Evolutionary conservation across 306 rosid species (phyloP).

Genomic region (Fagus crenata): DNA sequence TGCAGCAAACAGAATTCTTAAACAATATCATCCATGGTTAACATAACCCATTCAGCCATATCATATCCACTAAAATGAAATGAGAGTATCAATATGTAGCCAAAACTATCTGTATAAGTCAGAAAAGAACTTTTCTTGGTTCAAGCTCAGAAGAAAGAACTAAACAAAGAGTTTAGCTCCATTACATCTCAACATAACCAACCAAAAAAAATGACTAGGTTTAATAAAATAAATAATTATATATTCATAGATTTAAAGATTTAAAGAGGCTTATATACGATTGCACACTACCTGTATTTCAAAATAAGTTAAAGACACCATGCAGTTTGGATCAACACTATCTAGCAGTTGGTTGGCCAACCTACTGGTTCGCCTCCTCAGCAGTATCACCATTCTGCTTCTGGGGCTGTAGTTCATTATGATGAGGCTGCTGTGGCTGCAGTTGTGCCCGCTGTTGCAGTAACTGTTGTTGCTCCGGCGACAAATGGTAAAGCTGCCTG

Average conservation of each 20-base stretch:
- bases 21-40: background rate
- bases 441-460: slow-evolving; percentile 34
- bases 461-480: slow-evolving; percentile 34
- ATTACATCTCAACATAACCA: slow-evolving; percentile 2
- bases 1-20: background rate
- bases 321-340: slow-evolving; percentile 17
- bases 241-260: background rate
- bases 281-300: slow-evolving; percentile 23
- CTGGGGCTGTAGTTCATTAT: slow-evolving; percentile 26
- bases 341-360: slow-evolving; percentile 19
- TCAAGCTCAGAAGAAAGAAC: background rate
- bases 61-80: background rate
- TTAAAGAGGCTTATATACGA: slow-evolving; percentile 18
- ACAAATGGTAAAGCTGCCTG: slow-evolving; percentile 40
- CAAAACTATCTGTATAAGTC: background rate
- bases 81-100: too few species aligned
- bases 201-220: slow-evolving; percentile 9
- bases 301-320: slow-evolving; percentile 16
- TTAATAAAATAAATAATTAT: background rate
- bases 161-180: background rate
- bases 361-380: slow-evolving; percentile 25
- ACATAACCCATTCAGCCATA: background rate
- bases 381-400: slow-evolving; percentile 43
- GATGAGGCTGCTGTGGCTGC: slow-evolving; percentile 30
- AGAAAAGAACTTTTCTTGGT: background rate